phyloP scores from a whole-genome alignment of 2,329 filamentous ascomycete genomes.

The Colletotrichum graminicola region DNA sequence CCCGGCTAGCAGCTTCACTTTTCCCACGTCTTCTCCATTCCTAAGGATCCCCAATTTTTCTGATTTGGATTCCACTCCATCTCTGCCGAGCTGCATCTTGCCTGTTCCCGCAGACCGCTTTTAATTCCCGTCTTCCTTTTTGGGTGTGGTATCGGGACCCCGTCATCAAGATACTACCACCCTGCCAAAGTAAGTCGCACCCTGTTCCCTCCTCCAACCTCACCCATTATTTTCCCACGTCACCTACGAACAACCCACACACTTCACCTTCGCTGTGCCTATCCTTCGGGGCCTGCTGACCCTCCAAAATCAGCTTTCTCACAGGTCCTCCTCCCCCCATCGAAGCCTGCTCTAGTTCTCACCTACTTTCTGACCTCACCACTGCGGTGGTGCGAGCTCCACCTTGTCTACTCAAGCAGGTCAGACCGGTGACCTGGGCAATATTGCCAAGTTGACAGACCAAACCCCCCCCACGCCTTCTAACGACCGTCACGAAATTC shows the following conservation, averaged over 20 bases:
- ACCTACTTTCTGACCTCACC: slow-evolving; percentile 46
- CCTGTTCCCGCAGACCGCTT: slow-evolving; percentile 37
- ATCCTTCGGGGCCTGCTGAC: slow-evolving; percentile 33
- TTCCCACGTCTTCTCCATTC: slow-evolving; percentile 1
- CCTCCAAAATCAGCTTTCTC: slow-evolving; percentile 28
- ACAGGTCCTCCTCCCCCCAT: slow-evolving; percentile 13
- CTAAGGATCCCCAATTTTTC: slow-evolving; percentile 16
- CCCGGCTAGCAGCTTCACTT: not conserved
- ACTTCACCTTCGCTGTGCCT: slow-evolving; percentile 18
- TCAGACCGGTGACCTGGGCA: slow-evolving; percentile 50
- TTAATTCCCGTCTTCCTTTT: slow-evolving; percentile 31
- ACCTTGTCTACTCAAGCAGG: slow-evolving; percentile 61
- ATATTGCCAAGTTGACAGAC: slow-evolving; percentile 61
- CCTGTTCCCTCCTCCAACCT: slow-evolving; percentile 40
- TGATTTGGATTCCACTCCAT: slow-evolving; percentile 22
- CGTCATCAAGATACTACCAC: slow-evolving; percentile 39
- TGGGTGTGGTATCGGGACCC: slow-evolving; percentile 30
- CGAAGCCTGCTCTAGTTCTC: slow-evolving; percentile 7
- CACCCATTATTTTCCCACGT: slow-evolving; percentile 33
- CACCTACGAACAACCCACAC: slow-evolving; percentile 29
- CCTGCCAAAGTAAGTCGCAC: slow-evolving; percentile 32
- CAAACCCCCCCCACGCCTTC: slow-evolving; percentile 53
- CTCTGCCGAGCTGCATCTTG: slow-evolving; percentile 32
- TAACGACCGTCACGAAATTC: slow-evolving; percentile 68
- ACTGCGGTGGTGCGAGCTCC: slow-evolving; percentile 58